Evolutionary conservation across 176 grass and related monocot genomes (phyloP).

Genomic region (Avena atlantica): DNA sequence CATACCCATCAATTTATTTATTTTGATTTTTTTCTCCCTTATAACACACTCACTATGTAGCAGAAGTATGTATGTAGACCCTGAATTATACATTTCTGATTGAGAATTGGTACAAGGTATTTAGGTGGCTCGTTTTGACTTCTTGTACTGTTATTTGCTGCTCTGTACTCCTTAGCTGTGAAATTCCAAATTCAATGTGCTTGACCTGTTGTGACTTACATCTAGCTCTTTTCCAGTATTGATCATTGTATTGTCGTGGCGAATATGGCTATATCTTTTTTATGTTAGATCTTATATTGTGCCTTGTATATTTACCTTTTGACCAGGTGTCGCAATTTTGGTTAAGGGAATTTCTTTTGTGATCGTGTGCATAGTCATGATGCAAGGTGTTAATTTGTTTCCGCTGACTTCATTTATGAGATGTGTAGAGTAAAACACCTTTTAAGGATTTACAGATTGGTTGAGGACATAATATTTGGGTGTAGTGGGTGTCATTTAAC

Average conservation of each 20-base stretch:
- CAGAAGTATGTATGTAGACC: not conserved
- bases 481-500: not conserved
- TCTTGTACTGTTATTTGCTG: not conserved
- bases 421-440: not conserved
- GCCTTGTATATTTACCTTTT: not conserved
- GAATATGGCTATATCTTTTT: not conserved
- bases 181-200: too few relatives aligned
- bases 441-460: not conserved
- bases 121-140: not conserved
- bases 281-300: not conserved
- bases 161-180: not conserved
- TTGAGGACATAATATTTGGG: not conserved
- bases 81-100: not conserved
- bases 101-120: not conserved
- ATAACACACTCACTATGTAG: not conserved
- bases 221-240: not conserved
- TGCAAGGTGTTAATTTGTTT: constrained; percentile 3
- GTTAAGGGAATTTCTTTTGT: not conserved
- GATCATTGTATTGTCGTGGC: not conserved
- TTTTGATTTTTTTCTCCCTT: not conserved
- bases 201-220: not conserved
- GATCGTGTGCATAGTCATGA: not conserved
- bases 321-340: not conserved
- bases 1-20: not conserved
- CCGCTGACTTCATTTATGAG: not conserved